These are phyloP conservation scores for Didymellaceae sp. DNA, from an alignment of 2,329 filamentous ascomycete species.

Conservation along the genomic window DNA sequence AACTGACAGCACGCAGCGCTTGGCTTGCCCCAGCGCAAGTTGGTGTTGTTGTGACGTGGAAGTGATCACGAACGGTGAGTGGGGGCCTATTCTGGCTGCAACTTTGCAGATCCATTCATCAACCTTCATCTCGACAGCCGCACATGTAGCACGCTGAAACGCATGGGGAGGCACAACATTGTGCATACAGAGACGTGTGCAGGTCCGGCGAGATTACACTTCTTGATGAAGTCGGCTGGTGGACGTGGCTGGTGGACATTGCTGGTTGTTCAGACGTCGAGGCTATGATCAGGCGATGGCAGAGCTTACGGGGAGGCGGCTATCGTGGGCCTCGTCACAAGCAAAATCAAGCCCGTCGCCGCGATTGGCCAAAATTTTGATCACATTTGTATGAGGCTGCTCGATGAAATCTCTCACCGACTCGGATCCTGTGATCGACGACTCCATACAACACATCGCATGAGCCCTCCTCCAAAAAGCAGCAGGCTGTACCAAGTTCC, in stretches of 20 bases:
- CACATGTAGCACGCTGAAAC: neutral
- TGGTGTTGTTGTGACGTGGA: conserved; percentile 4
- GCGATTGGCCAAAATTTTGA: neutral
- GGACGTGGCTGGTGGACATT: no score
- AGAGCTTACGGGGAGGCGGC: neutral
- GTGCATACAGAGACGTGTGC: neutral
- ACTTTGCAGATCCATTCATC: neutral
- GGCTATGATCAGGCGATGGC: neutral
- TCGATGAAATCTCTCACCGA: no score
- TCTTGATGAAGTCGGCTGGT: neutral
- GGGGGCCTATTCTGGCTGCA: neutral
- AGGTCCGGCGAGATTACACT: neutral
- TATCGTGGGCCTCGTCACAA: neutral
- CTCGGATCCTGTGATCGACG: no score
- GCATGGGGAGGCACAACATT: neutral
- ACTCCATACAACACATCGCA: neutral
- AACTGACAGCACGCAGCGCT: conserved; percentile 2
- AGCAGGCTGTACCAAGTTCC: no score
- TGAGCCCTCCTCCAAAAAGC: no score
- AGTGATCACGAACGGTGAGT: neutral
- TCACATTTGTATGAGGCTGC: neutral
- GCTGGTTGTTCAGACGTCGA: neutral
- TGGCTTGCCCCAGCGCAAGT: conserved; percentile 8
- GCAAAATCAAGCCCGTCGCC: neutral
- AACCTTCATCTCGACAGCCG: neutral